A percentile compares a stretch with the other conserved stretches of the same genome.
These are phyloP conservation scores for Excoecaria agallocha DNA, from an alignment of 345 rosid species.

Conservation along the genomic window DNA sequence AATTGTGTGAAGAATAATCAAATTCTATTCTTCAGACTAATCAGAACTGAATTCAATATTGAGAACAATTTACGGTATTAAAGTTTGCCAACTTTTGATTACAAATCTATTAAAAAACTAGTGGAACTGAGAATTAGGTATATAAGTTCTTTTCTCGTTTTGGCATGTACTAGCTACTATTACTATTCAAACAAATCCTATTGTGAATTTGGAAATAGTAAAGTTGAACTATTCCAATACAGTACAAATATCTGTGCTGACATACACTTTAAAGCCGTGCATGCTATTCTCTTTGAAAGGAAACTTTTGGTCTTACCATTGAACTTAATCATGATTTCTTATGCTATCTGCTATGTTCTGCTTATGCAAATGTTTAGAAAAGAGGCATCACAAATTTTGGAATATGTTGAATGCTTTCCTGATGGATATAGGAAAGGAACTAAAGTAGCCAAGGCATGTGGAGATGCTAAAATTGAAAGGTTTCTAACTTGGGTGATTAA, in stretches of 20 bases:
- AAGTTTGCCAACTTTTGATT: too few species aligned
- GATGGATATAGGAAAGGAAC: constrained; percentile 71
- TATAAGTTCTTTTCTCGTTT: too few species aligned
- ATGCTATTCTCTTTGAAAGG: too few species aligned
- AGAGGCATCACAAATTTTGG: constrained; percentile 64
- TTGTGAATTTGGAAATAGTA: background rate
- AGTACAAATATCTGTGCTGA: too few species aligned
- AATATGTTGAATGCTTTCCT: constrained; percentile 83
- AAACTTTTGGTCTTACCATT: background rate
- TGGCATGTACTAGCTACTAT: background rate
- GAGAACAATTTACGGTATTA: too few species aligned
- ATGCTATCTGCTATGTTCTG: background rate
- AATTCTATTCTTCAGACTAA: constrained; percentile 36
- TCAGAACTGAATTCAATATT: too few species aligned
- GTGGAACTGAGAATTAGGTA: too few species aligned
- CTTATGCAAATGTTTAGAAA: constrained; percentile 67
- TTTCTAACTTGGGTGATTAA: constrained; percentile 88
- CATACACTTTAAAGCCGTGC: too few species aligned
- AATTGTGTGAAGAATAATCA: too few species aligned
- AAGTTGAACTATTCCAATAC: background rate
- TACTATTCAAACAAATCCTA: background rate
- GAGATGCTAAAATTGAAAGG: constrained; percentile 69
- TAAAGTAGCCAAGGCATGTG: constrained; percentile 70
- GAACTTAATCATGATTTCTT: background rate
- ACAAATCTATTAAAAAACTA: too few species aligned